Percentiles rank a stretch among this genome's conserved stretches.
Conservation (phyloP, 352 stramenopile species). For the Elongisporangium undulatum region DNA sequence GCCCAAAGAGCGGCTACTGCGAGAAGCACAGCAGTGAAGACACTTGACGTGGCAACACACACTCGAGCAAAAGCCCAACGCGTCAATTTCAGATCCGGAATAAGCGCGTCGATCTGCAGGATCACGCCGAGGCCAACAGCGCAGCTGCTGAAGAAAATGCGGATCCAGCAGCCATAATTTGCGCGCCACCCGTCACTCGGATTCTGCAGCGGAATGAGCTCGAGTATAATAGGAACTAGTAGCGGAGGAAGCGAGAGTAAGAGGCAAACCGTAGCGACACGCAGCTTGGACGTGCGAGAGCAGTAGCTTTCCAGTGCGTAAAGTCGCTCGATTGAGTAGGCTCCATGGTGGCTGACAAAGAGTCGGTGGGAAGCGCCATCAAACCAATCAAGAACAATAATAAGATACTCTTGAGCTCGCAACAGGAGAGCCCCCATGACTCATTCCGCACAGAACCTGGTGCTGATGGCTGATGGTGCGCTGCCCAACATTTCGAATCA, state of each 20-base stretch:
- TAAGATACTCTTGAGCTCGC: no score
- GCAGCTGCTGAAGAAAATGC: not conserved
- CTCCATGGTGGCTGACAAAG: conserved; percentile 13
- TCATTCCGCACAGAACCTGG: no score
- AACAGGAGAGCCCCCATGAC: no score
- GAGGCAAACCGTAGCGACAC: conserved; percentile 10
- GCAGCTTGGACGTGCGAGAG: conserved; percentile 8
- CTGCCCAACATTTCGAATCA: no score
- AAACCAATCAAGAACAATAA: no score
- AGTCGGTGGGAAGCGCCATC: not conserved
- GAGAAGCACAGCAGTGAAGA: conserved; percentile 9
- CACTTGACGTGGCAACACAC: conserved; percentile 2
- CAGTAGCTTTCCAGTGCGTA: conserved; percentile 17
- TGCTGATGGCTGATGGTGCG: no score
- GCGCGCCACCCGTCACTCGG: conserved; percentile 15
- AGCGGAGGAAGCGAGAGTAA: conserved; percentile 14
- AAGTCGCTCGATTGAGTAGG: conserved; percentile 18
- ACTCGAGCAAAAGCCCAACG: not conserved
- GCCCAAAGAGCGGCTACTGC: conserved; percentile 8
- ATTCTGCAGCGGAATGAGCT: conserved; percentile 14
- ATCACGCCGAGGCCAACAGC: not conserved
- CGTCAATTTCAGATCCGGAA: not conserved
- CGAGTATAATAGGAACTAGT: conserved; percentile 9
- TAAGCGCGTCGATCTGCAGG: not conserved
- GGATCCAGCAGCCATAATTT: conserved; percentile 24